Evolutionary conservation across 805 yeast genomes (phyloP).

Genomic region (Grigorovia transvaalensis): DNA sequence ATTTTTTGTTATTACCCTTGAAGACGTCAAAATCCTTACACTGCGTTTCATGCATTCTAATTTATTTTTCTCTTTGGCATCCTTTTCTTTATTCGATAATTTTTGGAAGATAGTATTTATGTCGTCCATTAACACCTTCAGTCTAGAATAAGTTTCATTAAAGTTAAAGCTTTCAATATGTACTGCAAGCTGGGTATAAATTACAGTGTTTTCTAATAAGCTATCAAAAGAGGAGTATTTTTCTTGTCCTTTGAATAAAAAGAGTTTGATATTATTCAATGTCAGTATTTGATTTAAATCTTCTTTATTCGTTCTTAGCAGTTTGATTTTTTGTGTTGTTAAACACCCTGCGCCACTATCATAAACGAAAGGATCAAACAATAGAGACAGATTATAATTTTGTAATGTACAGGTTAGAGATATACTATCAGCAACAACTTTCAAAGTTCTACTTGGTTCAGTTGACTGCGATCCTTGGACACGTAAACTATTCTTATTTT

Average conservation of each 20-base stretch:
- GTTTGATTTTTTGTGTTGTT: background rate
- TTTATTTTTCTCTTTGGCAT: background rate
- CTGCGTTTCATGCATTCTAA: constrained; percentile 13
- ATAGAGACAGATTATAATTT: constrained; percentile 1
- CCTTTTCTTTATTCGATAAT: background rate
- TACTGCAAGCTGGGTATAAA: background rate
- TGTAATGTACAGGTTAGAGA: constrained; percentile 1
- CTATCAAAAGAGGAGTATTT: background rate
- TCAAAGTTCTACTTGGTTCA: background rate
- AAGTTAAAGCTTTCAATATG: background rate
- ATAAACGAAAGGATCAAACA: constrained; percentile 4
- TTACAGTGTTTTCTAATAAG: background rate
- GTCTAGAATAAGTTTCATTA: background rate
- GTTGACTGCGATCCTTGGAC: background rate
- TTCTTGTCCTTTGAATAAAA: background rate
- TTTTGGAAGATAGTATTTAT: background rate
- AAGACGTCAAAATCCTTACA: constrained; percentile 20
- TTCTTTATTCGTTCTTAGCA: background rate
- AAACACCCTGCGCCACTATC: background rate
- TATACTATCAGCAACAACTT: background rate
- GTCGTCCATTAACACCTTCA: background rate
- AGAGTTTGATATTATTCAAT: background rate
- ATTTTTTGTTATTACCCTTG: constrained; percentile 16
- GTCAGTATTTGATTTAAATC: background rate
- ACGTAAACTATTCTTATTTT: background rate